Evolutionary conservation across 805 yeast genomes (phyloP).

Genomic region (Yamadazyma scolyti): DNA sequence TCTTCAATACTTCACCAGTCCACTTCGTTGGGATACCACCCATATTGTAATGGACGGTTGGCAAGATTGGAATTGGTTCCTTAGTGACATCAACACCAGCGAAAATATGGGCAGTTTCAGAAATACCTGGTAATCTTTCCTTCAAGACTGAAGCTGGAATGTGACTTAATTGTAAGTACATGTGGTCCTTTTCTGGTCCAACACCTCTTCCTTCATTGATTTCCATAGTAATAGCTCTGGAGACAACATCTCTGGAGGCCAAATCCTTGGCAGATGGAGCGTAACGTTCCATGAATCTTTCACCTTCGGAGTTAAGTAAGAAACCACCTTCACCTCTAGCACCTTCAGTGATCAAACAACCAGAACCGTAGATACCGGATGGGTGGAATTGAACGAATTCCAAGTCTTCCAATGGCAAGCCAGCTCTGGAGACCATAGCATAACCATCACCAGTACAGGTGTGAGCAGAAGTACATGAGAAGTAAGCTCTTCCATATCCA

Average conservation of each 20-base stretch:
- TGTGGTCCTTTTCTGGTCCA: slow-evolving; percentile 93
- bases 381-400: slow-evolving; percentile 99
- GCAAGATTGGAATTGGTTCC: slow-evolving; percentile 97
- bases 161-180: slow-evolving; percentile 89
- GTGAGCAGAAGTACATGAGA: slow-evolving; percentile 98
- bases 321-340: slow-evolving; percentile 99
- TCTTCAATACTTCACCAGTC: slow-evolving; percentile 89
- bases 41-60: slow-evolving; percentile 99
- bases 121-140: slow-evolving; percentile 98
- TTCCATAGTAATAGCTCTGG: slow-evolving; percentile 98
- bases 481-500: slow-evolving; percentile 98
- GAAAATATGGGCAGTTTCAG: slow-evolving; percentile 96
- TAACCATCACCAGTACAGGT: slow-evolving; percentile 99
- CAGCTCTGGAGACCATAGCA: slow-evolving; percentile 98
- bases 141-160: slow-evolving; percentile 86
- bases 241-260: slow-evolving; percentile 97
- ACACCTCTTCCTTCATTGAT: slow-evolving; percentile 99
- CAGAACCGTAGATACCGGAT: slow-evolving; percentile 98
- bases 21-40: slow-evolving; percentile 99
- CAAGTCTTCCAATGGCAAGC: slow-evolving; percentile 94
- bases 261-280: slow-evolving; percentile 98
- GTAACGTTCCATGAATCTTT: slow-evolving; percentile 98
- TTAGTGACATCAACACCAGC: slow-evolving; percentile 99
- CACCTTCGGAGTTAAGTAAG: slow-evolving; percentile 95
- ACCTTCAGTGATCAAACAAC: slow-evolving; percentile 98